Evolutionary conservation across 2,329 filamentous ascomycete genomes (phyloP), one percentile per base, ranked within the genome.

Genomic region (Harringtonia aguacate): DNA sequence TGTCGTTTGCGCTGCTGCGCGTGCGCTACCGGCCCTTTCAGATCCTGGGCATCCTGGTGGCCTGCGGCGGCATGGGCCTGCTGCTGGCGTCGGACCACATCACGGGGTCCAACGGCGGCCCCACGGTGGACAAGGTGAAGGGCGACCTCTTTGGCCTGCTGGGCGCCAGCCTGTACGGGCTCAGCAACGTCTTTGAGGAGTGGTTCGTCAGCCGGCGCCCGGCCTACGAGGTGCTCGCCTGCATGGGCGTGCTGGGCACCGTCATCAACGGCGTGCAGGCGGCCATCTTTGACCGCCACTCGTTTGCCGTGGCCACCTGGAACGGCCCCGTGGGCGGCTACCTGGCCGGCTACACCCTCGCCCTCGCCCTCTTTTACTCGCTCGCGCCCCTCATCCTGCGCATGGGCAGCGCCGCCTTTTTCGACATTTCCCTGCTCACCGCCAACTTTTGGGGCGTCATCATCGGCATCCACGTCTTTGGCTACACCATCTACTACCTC

Each of bases 361-460:
- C 81, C 47, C 73, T 98, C 20, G 70, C 75, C 43, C 66, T 92
- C 47, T 98, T 98, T 66, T 98, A 98, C 69, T 80, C 81, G 8
- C 70, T 92, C 4, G 88, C 85, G 0, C 92, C 92, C 0, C 67
- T 97, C 44, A 74, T 98, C 50, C 81, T 97, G 64, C 86, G 92
- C 52, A 84, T 97, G 68, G 84, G 84, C 24, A 85, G 79, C 15
- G 92, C 92, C 3, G 90, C 89, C 18, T 95, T 98, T 66, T 94
- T 95, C 70, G 94, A 98, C 64, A 94, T 97, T 56, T 90, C 84
- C 8, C 70, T 98, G 52, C 71, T 98, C 48, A 97, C 92, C 3
- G 86, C 81, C 55, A 95, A 94, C 66, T 97, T 97, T 68, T 98
- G 92, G 92, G 89, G 88, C 52, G 84, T 94, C 49, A 84, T 94